Conservation (phyloP, 2,329 filamentous ascomycete species). For the Decorospora gaudefroyi region DNA sequence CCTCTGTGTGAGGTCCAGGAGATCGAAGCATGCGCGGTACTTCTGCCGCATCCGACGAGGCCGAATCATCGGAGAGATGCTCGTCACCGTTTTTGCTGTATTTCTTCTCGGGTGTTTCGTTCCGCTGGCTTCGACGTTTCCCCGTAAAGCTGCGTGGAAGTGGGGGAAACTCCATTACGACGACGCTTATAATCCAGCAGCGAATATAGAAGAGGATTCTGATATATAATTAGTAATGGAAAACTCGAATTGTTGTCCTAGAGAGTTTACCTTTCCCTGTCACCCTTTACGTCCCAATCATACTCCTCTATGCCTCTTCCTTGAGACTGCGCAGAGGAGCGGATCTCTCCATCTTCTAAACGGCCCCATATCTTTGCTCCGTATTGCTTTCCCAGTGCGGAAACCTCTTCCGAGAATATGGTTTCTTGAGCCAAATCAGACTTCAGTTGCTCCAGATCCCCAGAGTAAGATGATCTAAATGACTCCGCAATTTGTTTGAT, state of each 20-base stretch:
- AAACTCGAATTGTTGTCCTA: background rate
- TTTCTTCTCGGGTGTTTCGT: background rate
- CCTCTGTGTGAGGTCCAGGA: background rate
- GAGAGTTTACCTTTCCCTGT: slow-evolving; percentile 10
- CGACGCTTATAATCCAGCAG: slow-evolving; percentile 17
- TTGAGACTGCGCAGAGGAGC: slow-evolving; percentile 2
- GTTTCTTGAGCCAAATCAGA: slow-evolving; percentile 7
- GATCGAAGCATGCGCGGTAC: slow-evolving; percentile 1
- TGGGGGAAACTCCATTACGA: background rate
- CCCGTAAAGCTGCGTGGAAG: slow-evolving; percentile 8
- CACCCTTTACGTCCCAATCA: slow-evolving; percentile 7
- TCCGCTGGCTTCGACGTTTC: slow-evolving; percentile 1
- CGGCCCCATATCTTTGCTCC: slow-evolving; percentile 14
- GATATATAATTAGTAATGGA: background rate
- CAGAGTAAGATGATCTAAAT: slow-evolving; percentile 1
- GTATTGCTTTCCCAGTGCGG: slow-evolving; percentile 8
- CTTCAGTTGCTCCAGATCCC: background rate
- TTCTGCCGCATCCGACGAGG: background rate
- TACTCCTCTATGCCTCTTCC: slow-evolving; percentile 3
- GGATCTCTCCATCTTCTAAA: slow-evolving; percentile 4
- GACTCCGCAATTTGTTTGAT: slow-evolving; percentile 16
- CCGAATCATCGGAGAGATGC: background rate
- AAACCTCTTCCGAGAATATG: slow-evolving; percentile 5
- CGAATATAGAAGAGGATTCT: slow-evolving; percentile 20
- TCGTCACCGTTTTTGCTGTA: background rate